These are phyloP conservation scores for Quercus rubra DNA, from an alignment of 306 rosid genomes.

Conservation along the genomic window DNA sequence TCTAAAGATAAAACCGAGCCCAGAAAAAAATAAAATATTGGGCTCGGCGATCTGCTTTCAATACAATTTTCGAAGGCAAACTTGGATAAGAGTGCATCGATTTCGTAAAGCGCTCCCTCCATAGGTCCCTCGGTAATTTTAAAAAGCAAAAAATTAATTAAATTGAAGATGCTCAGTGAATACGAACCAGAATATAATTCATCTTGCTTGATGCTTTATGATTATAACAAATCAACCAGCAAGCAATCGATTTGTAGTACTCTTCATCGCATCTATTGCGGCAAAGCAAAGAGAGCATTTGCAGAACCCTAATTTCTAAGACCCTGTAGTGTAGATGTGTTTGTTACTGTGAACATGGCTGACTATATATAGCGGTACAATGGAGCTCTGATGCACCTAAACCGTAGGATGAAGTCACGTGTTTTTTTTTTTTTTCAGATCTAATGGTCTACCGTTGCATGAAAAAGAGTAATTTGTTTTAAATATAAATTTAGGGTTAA, in stretches of 20 bases:
- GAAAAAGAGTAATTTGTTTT: too few species aligned
- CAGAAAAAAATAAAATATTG: background rate
- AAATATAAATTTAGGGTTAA: too few species aligned
- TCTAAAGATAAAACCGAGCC: constrained; percentile 25
- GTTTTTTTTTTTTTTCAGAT: too few species aligned
- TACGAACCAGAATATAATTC: constrained; percentile 82
- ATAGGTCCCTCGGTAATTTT: constrained; percentile 72
- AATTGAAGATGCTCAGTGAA: constrained; percentile 75
- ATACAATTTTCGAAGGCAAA: constrained; percentile 79
- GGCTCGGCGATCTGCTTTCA: constrained; percentile 39
- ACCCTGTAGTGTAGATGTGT: background rate
- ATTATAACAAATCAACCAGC: background rate
- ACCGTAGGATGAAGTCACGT: background rate
- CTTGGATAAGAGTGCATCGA: constrained; percentile 77
- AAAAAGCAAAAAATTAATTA: background rate
- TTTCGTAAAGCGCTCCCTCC: constrained; percentile 59
- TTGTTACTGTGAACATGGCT: background rate
- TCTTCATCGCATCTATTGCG: constrained; percentile 54
- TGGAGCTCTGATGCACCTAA: background rate
- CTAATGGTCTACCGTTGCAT: too few species aligned
- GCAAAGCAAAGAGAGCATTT: background rate
- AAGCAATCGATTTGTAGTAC: constrained; percentile 46
- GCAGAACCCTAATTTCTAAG: background rate
- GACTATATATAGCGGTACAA: background rate
- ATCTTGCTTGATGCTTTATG: constrained; percentile 45